phyloP scores from a whole-genome alignment of 208 protist species.

The Acanthamoeba sp. region DNA sequence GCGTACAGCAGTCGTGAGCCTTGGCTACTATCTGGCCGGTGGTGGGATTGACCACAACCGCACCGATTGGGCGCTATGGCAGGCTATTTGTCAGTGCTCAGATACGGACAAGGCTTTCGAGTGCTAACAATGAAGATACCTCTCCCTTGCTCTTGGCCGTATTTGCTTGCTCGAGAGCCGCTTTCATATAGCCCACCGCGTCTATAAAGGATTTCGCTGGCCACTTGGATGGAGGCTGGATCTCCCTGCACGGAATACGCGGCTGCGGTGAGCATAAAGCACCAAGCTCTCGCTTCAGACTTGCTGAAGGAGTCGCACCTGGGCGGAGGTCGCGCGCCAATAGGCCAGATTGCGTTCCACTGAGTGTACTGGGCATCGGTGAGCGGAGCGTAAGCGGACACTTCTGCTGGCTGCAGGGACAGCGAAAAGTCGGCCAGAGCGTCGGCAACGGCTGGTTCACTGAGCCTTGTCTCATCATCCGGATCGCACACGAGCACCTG shows the following conservation, averaged over 20 bases:
- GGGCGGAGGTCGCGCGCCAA: background rate
- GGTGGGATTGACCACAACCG: constrained; percentile 56
- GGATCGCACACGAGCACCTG: constrained; percentile 5
- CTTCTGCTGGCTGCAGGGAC: background rate
- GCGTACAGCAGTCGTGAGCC: constrained; percentile 9
- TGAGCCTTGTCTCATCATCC: background rate
- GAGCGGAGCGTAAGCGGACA: constrained; percentile 5
- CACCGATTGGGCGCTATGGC: constrained; percentile 1
- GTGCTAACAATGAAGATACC: background rate
- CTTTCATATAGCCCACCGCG: background rate
- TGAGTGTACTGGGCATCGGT: constrained; percentile 25
- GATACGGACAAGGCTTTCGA: too few relatives aligned
- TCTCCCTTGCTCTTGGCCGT: constrained; percentile 7
- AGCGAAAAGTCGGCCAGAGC: background rate
- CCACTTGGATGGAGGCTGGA: constrained; percentile 2
- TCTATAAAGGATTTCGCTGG: background rate
- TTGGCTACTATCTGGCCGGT: constrained; percentile 2
- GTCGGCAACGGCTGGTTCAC: background rate
- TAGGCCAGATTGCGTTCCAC: constrained; percentile 60
- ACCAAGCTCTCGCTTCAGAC: too few relatives aligned
- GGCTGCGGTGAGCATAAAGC: too few relatives aligned
- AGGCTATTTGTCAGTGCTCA: too few relatives aligned
- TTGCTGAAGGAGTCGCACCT: too few relatives aligned
- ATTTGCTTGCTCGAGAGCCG: background rate
- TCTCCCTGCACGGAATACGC: background rate